Percentiles rank a stretch among this genome's conserved stretches.
These are phyloP conservation scores for Craterostigma plantagineum DNA, from an alignment of 257 asterid species.

Conservation along the genomic window DNA sequence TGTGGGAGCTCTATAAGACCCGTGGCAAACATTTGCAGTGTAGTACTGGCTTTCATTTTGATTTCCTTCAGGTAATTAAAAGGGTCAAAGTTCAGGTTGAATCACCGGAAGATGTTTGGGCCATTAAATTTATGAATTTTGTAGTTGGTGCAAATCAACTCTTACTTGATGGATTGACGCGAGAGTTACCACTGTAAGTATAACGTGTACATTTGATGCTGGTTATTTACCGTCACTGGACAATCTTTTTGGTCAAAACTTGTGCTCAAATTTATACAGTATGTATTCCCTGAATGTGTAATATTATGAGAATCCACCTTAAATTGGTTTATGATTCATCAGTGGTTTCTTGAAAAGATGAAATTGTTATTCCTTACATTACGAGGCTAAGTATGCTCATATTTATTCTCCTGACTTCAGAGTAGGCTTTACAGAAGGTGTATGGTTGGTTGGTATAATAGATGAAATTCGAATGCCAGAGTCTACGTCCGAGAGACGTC, in stretches of 20 bases:
- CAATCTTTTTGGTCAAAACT: no score
- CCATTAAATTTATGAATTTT: slow-evolving; percentile 51
- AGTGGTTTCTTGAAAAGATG: no score
- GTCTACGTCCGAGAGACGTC: slow-evolving; percentile 26
- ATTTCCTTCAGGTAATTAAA: slow-evolving; percentile 42
- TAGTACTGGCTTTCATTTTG: slow-evolving; percentile 9
- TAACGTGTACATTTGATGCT: no score
- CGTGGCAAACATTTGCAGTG: no score
- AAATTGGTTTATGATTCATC: no score
- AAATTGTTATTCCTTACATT: no score
- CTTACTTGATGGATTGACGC: slow-evolving; percentile 67
- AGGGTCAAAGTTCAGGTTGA: slow-evolving; percentile 34
- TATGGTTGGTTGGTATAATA: slow-evolving; percentile 80
- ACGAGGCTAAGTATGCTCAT: no score
- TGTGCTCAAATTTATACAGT: no score
- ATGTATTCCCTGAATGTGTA: no score
- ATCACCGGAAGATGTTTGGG: slow-evolving; percentile 66
- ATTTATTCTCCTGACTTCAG: slow-evolving; percentile 14
- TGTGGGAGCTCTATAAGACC: slow-evolving; percentile 3
- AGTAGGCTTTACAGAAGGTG: slow-evolving; percentile 64
- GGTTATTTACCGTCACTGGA: no score
- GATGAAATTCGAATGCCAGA: slow-evolving; percentile 72
- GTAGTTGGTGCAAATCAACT: slow-evolving; percentile 63
- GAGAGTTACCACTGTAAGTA: slow-evolving; percentile 87
- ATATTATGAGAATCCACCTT: no score